Percentiles rank a stretch among this genome's conserved stretches.
These are phyloP conservation scores for Leishmania braziliensis DNA, from an alignment of 208 protist species.

Conservation along the genomic window DNA sequence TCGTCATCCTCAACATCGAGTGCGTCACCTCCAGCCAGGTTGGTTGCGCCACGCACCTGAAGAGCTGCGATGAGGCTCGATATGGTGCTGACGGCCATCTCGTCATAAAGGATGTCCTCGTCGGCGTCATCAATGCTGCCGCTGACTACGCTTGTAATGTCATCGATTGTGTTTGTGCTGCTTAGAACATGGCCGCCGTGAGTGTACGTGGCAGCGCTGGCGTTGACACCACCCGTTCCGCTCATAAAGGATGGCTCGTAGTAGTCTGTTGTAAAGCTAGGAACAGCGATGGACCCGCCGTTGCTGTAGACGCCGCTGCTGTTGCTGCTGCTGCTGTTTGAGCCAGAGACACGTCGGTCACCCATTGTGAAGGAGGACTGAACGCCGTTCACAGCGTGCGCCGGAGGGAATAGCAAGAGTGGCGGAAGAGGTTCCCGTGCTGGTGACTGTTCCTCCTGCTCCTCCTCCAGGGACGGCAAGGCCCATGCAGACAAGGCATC, in stretches of 20 bases:
- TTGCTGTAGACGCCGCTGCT: slow-evolving; percentile 15
- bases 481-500: slow-evolving; percentile 13
- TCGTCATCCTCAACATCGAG: slow-evolving; percentile 2
- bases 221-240: background rate
- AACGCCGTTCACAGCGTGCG: background rate
- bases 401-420: background rate
- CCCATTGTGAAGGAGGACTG: slow-evolving; percentile 1
- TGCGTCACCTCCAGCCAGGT: background rate
- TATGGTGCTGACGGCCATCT: slow-evolving; percentile 31
- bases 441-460: background rate
- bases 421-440: background rate
- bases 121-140: background rate
- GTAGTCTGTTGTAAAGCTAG: background rate
- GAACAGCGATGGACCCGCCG: background rate
- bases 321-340: slow-evolving; percentile 1
- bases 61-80: slow-evolving; percentile 33
- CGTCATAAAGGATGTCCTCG: slow-evolving; percentile 23
- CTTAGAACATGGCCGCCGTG: background rate
- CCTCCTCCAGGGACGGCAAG: background rate
- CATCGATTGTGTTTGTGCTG: background rate
- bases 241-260: background rate
- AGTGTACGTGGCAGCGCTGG: background rate
- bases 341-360: slow-evolving; percentile 3
- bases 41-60: background rate
- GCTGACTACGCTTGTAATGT: slow-evolving; percentile 1